Evolutionary conservation across 2,329 filamentous ascomycete genomes (phyloP), one percentile per base, ranked within the genome.

Genomic region (Cercospora citrullina): DNA sequence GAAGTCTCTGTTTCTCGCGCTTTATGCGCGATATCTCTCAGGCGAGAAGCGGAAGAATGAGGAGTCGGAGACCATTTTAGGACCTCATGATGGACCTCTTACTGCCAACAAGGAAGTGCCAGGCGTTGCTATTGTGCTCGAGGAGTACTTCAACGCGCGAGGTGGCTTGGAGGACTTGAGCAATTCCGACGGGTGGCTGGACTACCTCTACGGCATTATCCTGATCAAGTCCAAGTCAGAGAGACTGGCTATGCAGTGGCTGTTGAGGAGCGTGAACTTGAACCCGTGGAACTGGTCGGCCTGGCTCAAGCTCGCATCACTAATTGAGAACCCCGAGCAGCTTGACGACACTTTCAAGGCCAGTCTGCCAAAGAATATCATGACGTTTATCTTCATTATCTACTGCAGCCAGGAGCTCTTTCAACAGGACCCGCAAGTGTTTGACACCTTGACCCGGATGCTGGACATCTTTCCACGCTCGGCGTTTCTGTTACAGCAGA

Each of bases 271-370:
- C 76, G 92, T 97, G 9, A 91, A 96, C 77, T 83, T 93, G 48
- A 96, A 93, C 75, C 92, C 93, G 1, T 97, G 94, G 87, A 97
- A 98, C 77, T 99, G 95, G 95, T 93, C 93, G 7, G 94, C 93
- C 69, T 99, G 95, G 95, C 86, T 95, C 67, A 95, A 99, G 81
- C 87, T 99, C 79, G 92, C 91, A 4, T 89, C 89, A 45, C 84
- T 98, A 28, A 87, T 97, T 68, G 87, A 88, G 39, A 89, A 91
- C 36, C 86, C 91, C 8, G 93, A 97, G 79, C 92, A 97, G 31
- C 90, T 95, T 80, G 80, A 88, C 82, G 67, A 73, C 39, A 67
- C 69, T 42, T 65, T 60, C 31, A 71, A 65, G 16, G 61, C 87
- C 39, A 87, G 90, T 66, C 85, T 97, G 31, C 94, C 95, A 1